phyloP scores from a whole-genome alignment of 2,329 filamentous ascomycete species.

The Fusarium armeniacum region DNA sequence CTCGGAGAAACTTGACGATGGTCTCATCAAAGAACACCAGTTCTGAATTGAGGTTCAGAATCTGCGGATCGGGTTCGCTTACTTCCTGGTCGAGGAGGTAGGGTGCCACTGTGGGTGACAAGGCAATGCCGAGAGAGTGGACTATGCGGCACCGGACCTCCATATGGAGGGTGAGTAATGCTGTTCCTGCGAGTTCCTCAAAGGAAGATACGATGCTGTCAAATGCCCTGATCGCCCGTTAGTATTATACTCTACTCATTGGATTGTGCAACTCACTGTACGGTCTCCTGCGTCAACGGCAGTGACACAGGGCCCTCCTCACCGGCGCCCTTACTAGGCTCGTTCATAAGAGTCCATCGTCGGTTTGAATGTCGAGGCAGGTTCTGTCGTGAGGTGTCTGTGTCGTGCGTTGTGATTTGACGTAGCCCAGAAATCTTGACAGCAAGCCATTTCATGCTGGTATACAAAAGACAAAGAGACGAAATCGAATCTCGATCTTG shows the following conservation, averaged over 20 bases:
- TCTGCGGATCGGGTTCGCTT: conserved; percentile 81
- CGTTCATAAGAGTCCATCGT: conserved; percentile 86
- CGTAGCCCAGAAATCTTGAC: conserved; percentile 85
- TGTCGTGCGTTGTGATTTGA: conserved; percentile 81
- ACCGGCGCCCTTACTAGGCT: conserved; percentile 68
- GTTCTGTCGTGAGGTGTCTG: conserved; percentile 72
- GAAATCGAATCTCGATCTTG: conserved; percentile 89
- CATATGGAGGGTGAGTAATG: conserved; percentile 88
- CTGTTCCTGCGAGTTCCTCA: conserved; percentile 81
- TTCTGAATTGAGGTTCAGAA: conserved; percentile 86
- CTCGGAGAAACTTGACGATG: conserved; percentile 78
- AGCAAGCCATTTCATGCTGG: conserved; percentile 97
- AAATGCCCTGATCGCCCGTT: conserved; percentile 72
- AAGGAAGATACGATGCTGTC: conserved; percentile 89
- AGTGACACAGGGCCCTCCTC: conserved; percentile 81
- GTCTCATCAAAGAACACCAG: conserved; percentile 91
- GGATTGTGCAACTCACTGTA: conserved; percentile 69
- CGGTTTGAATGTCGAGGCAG: conserved; percentile 72
- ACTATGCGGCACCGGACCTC: conserved; percentile 90
- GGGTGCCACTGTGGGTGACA: conserved; percentile 71
- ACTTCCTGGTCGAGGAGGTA: conserved; percentile 79
- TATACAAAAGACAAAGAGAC: conserved; percentile 89
- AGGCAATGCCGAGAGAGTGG: conserved; percentile 77
- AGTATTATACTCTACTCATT: conserved; percentile 32
- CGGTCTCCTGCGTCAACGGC: conserved; percentile 88